Base-by-base conservation (phyloP, 345 rosid genomes). In the Adansonia digitata region DNA sequence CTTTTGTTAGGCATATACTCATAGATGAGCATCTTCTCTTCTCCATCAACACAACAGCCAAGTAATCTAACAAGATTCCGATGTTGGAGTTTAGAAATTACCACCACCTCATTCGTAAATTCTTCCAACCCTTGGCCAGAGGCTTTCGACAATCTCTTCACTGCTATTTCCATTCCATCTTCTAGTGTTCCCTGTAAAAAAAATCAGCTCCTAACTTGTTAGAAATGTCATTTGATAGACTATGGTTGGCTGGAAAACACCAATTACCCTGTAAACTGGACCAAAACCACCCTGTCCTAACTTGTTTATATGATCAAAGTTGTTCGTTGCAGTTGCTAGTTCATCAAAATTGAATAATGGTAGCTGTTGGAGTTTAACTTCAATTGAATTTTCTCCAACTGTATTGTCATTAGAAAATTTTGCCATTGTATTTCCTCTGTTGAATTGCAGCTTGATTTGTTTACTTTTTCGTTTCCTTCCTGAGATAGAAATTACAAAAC, bases 41-140 rank as follows among this genome's bases (percentile, higher is more conserved):
- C 57, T 7, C 27, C 26, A 8, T 53, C 57, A 53, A 53, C 9
- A 20, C 57, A 53, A 8, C 27, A 53, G 4, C 57, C 57, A 53
- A 53, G 12, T 53, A 53, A 20, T 53, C 57, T 53, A 20, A 53
- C 57, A 8, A 53, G 27, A n/a, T n/a, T n/a, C n/a, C n/a, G n/a
- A n/a, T n/a, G n/a, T n/a, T n/a, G n/a, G n/a, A n/a, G n/a, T n/a
- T 20, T 20, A 20, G 27, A 53, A 53, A 53, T 81, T 14, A 82
- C 79, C 18, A 68, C 59, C 72, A 81, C 79, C 37, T 87, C 87
- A 48, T 79, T 85, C 76, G 69, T 59, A 60, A 86, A 84, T 60
- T 86, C 84, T 73, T 3, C 51, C 3, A 13, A 14, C 18, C 51
- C 51, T 46, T 46, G 51, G 5, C n/a, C 18, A 14, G 51, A 46